Percentiles rank a stretch among this genome's conserved stretches.
Evolutionary conservation across 257 asterid genomes (phyloP).

Genomic region (Forsythia suspensa): DNA sequence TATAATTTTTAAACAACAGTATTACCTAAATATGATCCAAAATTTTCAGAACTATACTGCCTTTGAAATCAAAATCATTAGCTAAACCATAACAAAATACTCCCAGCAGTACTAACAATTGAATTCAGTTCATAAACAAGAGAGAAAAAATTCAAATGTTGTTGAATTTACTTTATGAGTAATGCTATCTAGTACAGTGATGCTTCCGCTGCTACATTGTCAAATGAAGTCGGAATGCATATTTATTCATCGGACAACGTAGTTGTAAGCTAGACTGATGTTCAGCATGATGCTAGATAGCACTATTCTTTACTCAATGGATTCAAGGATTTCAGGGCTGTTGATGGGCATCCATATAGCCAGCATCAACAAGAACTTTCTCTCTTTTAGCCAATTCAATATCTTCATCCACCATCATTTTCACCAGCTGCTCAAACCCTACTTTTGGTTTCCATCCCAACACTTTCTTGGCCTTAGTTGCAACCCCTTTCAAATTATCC

Average conservation of each 20-base stretch:
- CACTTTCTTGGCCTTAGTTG: conserved; percentile 72
- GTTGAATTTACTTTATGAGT: not conserved
- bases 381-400: conserved; percentile 91
- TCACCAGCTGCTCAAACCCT: conserved; percentile 88
- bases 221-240: no score
- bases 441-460: conserved; percentile 92
- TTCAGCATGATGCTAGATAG: no score
- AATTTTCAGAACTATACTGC: not conserved
- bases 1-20: not conserved
- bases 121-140: not conserved
- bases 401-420: conserved; percentile 99
- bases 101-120: conserved; percentile 1
- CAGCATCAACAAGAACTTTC: conserved; percentile 95
- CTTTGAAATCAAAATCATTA: not conserved
- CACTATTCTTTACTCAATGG: no score
- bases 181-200: no score
- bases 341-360: conserved; percentile 94
- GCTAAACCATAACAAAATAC: not conserved
- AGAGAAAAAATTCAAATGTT: not conserved
- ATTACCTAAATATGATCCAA: not conserved
- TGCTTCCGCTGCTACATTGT: no score
- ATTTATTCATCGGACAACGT: no score
- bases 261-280: no score
- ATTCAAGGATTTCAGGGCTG: conserved; percentile 57
- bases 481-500: conserved; percentile 87